These are phyloP conservation scores for Pythium aphanidermatum DNA, from an alignment of 352 stramenopile genomes.

Conservation along the genomic window DNA sequence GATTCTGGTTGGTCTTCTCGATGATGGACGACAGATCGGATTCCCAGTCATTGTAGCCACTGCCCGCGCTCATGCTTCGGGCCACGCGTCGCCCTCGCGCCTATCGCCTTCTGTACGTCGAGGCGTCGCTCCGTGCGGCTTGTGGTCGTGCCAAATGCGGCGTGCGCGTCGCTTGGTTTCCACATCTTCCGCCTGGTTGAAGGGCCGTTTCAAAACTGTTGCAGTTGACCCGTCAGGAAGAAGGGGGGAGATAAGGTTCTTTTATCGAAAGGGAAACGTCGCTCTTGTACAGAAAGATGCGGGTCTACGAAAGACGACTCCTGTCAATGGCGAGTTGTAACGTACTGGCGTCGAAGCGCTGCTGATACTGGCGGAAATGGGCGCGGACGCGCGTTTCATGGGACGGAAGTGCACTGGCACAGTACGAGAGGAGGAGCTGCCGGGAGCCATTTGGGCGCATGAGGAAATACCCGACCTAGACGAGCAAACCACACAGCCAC, in stretches of 20 bases:
- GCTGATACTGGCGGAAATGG: constrained; percentile 46
- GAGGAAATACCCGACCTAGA: constrained; percentile 62
- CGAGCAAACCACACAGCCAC: too few species aligned
- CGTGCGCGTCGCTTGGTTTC: too few species aligned
- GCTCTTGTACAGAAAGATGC: constrained; percentile 14
- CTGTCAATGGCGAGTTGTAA: constrained; percentile 9
- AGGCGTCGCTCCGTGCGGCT: too few species aligned
- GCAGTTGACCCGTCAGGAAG: too few species aligned
- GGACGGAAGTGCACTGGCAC: constrained; percentile 20
- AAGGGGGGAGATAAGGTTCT: too few species aligned
- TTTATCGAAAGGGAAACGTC: constrained; percentile 4
- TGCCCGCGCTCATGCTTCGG: constrained; percentile 39
- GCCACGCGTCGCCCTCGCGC: not conserved
- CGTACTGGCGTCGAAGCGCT: constrained; percentile 8
- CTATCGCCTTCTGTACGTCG: too few species aligned
- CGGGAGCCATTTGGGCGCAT: constrained; percentile 2
- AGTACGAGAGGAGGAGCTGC: constrained; percentile 54
- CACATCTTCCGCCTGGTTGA: too few species aligned
- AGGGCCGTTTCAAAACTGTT: constrained; percentile 1
- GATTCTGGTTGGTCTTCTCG: constrained; percentile 85
- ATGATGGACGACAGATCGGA: constrained; percentile 83
- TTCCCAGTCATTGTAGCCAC: constrained; percentile 66
- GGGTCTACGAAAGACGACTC: not conserved
- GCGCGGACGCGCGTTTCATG: constrained; percentile 12
- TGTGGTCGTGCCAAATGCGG: too few species aligned